These are phyloP conservation scores for Coelastrella sp. DNA, from an alignment of 139 green algal species.

Conservation along the genomic window DNA sequence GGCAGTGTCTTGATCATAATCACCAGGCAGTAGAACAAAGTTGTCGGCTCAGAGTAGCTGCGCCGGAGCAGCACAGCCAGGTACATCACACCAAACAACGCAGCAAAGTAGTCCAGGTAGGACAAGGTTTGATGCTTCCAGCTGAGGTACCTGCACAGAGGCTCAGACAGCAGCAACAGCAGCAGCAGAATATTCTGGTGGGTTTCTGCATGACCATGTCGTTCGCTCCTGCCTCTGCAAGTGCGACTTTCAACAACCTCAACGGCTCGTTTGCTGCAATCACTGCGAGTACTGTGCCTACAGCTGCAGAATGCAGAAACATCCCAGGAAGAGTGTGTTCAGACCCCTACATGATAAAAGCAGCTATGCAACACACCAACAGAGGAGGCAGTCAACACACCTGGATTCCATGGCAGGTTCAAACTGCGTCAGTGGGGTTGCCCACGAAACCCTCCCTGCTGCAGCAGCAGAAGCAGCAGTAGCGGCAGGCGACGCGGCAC, in stretches of 20 bases:
- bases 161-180: not conserved
- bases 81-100: conserved; percentile 40
- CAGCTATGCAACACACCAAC: no score
- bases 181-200: not conserved
- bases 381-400: not conserved
- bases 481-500: not conserved
- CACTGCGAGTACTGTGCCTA: no score
- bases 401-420: not conserved
- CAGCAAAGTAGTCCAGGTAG: conserved; percentile 27
- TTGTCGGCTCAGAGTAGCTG: conserved; percentile 7
- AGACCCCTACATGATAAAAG: no score
- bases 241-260: no score
- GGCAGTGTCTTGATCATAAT: conserved; percentile 31
- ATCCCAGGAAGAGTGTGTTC: no score
- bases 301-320: no score
- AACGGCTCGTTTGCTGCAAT: no score
- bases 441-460: not conserved
- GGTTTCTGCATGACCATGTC: no score
- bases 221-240: not conserved
- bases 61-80: conserved; percentile 17
- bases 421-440: not conserved
- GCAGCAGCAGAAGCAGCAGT: not conserved
- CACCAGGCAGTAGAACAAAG: conserved; percentile 19
- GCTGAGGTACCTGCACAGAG: conserved; percentile 23
- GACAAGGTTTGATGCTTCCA: conserved; percentile 38